These are phyloP conservation scores for Neolentinus lepideus DNA, from an alignment of 1,284 basidiomycete species.

Conservation along the genomic window DNA sequence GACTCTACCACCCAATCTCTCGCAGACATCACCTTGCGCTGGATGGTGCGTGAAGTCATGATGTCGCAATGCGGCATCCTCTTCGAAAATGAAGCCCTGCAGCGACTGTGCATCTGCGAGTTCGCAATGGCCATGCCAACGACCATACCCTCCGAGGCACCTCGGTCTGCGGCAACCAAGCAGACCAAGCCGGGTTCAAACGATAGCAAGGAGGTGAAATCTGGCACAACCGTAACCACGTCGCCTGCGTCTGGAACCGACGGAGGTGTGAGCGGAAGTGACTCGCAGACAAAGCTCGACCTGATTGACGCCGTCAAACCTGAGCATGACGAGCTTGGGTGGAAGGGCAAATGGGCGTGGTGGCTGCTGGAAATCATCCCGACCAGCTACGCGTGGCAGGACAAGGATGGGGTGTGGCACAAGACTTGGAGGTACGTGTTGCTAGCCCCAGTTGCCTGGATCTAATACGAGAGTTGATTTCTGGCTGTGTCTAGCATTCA, in stretches of 20 bases:
- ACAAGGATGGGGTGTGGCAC: constrained; percentile 2
- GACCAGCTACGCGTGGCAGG: neutral
- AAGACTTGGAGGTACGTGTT: neutral
- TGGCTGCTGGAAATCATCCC: constrained; percentile 4
- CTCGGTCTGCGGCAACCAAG: neutral
- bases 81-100: constrained; percentile 19
- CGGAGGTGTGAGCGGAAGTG: neutral
- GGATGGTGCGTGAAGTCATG: constrained; percentile 27
- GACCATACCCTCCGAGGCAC: neutral
- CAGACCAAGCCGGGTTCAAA: neutral
- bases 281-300: neutral
- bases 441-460: neutral
- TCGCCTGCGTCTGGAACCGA: no score
- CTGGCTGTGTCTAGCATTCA: constrained; percentile 21
- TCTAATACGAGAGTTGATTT: neutral
- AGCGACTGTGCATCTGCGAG: neutral
- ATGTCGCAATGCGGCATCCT: constrained; percentile 17
- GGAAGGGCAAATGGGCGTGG: neutral
- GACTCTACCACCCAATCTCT: constrained; percentile 14
- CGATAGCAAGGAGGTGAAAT: neutral
- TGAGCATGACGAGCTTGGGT: neutral
- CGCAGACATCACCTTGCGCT: constrained; percentile 23
- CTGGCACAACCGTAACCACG: neutral
- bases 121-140: neutral
- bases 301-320: neutral